Evolutionary conservation across 208 protist genomes (phyloP).

Genomic region (Lotmaria passim): DNA sequence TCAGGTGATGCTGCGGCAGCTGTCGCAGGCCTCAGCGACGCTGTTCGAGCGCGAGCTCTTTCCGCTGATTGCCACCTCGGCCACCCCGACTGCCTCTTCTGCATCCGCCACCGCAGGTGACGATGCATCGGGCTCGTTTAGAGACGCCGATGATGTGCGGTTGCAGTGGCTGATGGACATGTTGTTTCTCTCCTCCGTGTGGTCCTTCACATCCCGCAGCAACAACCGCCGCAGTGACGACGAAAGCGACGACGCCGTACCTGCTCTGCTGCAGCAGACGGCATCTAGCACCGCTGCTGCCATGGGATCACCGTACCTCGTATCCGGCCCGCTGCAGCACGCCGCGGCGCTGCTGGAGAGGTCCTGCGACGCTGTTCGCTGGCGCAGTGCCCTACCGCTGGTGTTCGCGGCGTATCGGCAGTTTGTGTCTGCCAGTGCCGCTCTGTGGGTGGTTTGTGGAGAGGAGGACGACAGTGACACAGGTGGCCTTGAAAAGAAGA

Average conservation of each 20-base stretch:
- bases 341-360: slow-evolving; percentile 10
- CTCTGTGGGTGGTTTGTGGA: slow-evolving; percentile 18
- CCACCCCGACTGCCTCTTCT: not conserved
- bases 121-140: not conserved
- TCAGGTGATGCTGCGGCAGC: slow-evolving; percentile 3
- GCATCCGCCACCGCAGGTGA: not conserved
- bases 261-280: not conserved
- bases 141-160: slow-evolving; percentile 18
- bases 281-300: too few species aligned
- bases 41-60: slow-evolving; percentile 27
- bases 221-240: not conserved
- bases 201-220: not conserved
- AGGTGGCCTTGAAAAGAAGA: too few species aligned
- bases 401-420: slow-evolving; percentile 17
- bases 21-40: slow-evolving; percentile 9
- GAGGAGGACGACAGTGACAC: not conserved
- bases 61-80: not conserved
- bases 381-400: slow-evolving; percentile 22
- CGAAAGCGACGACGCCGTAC: not conserved
- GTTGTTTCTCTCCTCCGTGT: slow-evolving; percentile 23
- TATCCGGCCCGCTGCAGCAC: slow-evolving; percentile 4
- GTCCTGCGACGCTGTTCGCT: slow-evolving; percentile 27
- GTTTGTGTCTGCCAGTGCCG: slow-evolving; percentile 19
- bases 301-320: not conserved
- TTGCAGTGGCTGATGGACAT: slow-evolving; percentile 30